Conservation (phyloP, 2,329 filamentous ascomycete species). For the Ophiostoma populinum region DNA sequence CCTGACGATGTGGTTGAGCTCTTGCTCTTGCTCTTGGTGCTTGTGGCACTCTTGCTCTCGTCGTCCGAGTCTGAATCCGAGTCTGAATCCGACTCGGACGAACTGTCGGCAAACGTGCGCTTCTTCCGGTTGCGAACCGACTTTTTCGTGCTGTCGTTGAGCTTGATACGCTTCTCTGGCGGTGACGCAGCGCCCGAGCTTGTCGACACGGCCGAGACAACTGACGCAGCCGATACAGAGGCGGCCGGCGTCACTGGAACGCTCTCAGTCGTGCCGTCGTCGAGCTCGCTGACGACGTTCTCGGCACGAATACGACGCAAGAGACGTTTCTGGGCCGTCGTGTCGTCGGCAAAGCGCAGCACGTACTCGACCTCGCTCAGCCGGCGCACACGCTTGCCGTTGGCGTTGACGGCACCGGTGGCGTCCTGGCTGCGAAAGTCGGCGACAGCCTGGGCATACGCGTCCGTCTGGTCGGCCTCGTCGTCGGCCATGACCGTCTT, state of each 20-base stretch:
- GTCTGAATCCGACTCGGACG: slow-evolving; percentile 17
- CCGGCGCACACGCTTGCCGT: slow-evolving; percentile 24
- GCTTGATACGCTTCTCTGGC: slow-evolving; percentile 16
- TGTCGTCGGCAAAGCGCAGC: slow-evolving; percentile 28
- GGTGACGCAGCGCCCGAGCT: neutral
- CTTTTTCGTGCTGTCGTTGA: slow-evolving; percentile 15
- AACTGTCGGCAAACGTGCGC: slow-evolving; percentile 28
- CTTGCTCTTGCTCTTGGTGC: no score
- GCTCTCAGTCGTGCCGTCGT: slow-evolving; percentile 26
- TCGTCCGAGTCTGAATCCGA: slow-evolving; percentile 16
- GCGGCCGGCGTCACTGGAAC: slow-evolving; percentile 7
- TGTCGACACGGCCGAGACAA: no score
- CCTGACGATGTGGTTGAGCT: no score
- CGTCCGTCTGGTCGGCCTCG: slow-evolving; percentile 21
- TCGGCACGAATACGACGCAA: slow-evolving; percentile 48
- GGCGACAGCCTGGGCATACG: slow-evolving; percentile 39
- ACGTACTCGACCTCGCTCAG: slow-evolving; percentile 34
- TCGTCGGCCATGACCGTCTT: slow-evolving; percentile 40
- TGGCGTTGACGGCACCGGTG: slow-evolving; percentile 11
- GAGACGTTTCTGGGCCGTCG: slow-evolving; percentile 34
- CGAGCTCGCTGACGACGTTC: slow-evolving; percentile 37
- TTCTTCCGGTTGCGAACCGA: slow-evolving; percentile 34
- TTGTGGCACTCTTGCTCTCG: no score
- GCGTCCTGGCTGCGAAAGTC: slow-evolving; percentile 22
- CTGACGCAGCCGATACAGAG: slow-evolving; percentile 12